Evolutionary conservation across 495 filamentous ascomycete genomes (phyloP).

Genomic region (Penicillium riverlandense): DNA sequence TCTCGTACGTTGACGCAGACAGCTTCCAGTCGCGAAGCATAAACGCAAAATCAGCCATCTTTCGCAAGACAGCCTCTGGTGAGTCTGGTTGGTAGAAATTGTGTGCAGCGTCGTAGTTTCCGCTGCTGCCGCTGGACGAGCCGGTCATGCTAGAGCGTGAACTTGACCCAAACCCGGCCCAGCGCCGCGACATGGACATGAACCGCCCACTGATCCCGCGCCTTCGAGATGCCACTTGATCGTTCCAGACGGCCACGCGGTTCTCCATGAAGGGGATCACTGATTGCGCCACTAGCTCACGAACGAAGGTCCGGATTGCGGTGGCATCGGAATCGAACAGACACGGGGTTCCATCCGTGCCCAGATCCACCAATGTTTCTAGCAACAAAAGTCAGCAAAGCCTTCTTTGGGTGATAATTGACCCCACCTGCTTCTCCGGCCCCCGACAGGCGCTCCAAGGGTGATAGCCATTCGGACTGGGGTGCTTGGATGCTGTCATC

Average conservation of each 20-base stretch:
- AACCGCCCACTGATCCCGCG: slow-evolving; percentile 84
- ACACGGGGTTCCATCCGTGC: slow-evolving; percentile 59
- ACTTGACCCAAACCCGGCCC: slow-evolving; percentile 68
- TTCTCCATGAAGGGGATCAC: slow-evolving; percentile 94
- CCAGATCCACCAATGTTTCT: slow-evolving; percentile 52
- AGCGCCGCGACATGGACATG: slow-evolving; percentile 84
- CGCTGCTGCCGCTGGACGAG: slow-evolving; percentile 34
- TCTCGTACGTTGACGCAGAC: slow-evolving; percentile 83
- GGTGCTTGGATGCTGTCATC: slow-evolving; percentile 84
- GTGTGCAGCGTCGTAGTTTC: slow-evolving; percentile 69
- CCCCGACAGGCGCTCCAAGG: slow-evolving; percentile 72
- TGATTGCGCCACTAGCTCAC: slow-evolving; percentile 89
- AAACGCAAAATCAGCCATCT: slow-evolving; percentile 89
- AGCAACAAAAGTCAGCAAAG: not conserved
- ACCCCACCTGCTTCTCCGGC: slow-evolving; percentile 54
- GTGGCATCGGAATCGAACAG: slow-evolving; percentile 89
- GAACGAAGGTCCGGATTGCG: slow-evolving; percentile 77
- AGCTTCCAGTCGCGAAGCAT: slow-evolving; percentile 95
- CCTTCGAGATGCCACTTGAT: slow-evolving; percentile 86
- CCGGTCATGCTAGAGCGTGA: slow-evolving; percentile 36
- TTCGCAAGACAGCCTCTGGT: slow-evolving; percentile 85
- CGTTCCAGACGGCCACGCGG: slow-evolving; percentile 84
- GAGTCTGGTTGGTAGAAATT: slow-evolving; percentile 80
- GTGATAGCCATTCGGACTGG: slow-evolving; percentile 79
- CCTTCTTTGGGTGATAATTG: not conserved